Conservation (phyloP, 2,329 filamentous ascomycete species). For the Fusarium sarcochroum region DNA sequence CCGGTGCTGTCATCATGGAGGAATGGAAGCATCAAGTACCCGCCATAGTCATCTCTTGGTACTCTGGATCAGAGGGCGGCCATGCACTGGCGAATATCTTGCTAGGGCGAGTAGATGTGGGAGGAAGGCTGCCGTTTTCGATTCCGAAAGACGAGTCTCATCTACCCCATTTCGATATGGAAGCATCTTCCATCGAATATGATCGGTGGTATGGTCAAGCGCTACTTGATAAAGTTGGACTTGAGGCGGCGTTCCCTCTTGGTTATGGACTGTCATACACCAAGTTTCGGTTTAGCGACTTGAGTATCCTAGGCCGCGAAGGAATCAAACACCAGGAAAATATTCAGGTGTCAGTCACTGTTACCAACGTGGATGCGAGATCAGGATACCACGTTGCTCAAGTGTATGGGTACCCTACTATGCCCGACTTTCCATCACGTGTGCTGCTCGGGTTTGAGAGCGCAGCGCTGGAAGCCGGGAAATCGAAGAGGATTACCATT, state of each 20-base stretch:
- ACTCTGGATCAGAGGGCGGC: conserved; percentile 38
- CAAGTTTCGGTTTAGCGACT: neutral
- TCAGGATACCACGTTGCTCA: conserved; percentile 32
- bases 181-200: conserved; percentile 29
- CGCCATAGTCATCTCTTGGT: conserved; percentile 39
- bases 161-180: conserved; percentile 30
- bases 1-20: conserved; percentile 38
- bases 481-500: neutral
- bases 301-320: neutral
- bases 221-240: conserved; percentile 27
- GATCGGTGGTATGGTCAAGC: conserved; percentile 41
- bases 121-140: conserved; percentile 36
- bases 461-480: neutral
- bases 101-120: conserved; percentile 14
- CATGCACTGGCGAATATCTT: conserved; percentile 37
- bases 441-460: neutral
- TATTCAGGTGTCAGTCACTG: neutral
- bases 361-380: conserved; percentile 21
- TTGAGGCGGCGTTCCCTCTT: conserved; percentile 34
- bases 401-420: conserved; percentile 28
- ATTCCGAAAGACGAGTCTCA: conserved; percentile 35
- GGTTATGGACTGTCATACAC: conserved; percentile 45
- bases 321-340: too few relatives aligned
- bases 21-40: conserved; percentile 33
- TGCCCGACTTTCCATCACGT: neutral